Conservation (phyloP, 2,329 filamentous ascomycete genomes). For the Alternaria ethzedia region DNA sequence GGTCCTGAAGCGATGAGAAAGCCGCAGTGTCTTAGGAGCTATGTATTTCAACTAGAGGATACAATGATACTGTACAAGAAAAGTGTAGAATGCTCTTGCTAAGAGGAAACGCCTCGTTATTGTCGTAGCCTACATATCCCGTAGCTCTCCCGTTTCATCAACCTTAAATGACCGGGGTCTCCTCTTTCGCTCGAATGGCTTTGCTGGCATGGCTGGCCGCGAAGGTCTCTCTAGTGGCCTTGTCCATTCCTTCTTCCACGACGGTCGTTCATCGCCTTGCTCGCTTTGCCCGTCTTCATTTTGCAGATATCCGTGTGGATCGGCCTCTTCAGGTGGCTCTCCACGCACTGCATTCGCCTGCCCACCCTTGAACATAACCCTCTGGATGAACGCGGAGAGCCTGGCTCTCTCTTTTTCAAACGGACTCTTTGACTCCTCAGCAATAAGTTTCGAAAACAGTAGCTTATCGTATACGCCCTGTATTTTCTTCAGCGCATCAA, state of each 20-base stretch:
- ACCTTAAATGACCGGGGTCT: background rate
- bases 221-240: slow-evolving; percentile 17
- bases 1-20: too few species aligned
- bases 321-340: slow-evolving; percentile 12
- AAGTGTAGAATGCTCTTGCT: background rate
- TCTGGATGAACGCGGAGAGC: slow-evolving; percentile 34
- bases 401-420: slow-evolving; percentile 37
- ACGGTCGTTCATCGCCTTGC: background rate
- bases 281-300: background rate
- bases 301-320: slow-evolving; percentile 17
- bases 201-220: background rate
- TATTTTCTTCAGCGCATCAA: slow-evolving; percentile 33
- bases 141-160: background rate
- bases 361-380: slow-evolving; percentile 21
- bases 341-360: background rate
- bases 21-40: background rate
- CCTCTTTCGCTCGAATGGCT: background rate
- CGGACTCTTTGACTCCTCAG: slow-evolving; percentile 34
- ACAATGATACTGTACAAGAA: slow-evolving; percentile 10
- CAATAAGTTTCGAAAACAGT: slow-evolving; percentile 37
- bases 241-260: slow-evolving; percentile 23
- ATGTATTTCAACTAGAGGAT: background rate
- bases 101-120: background rate
- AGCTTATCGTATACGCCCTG: slow-evolving; percentile 41
- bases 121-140: background rate